Conservation (phyloP, 352 stramenopile species). For the Phytophthora aleatoria region DNA sequence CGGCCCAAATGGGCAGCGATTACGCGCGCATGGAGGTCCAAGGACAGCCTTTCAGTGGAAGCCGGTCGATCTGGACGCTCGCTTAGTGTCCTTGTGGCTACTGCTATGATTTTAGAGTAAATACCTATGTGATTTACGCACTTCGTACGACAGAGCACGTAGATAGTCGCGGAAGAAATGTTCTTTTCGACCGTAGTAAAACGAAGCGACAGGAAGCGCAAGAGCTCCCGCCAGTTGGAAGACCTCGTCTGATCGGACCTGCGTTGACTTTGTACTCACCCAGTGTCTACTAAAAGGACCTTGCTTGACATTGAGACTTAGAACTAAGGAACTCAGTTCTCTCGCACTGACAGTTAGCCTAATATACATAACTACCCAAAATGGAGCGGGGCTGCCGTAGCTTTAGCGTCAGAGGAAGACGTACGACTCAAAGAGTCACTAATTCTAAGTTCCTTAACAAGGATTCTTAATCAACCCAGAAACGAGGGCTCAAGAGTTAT, state of each 20-base stretch:
- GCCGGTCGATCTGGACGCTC: not conserved
- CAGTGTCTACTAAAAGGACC: no score
- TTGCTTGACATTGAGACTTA: no score
- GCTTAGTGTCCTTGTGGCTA: not conserved
- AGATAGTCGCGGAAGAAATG: not conserved
- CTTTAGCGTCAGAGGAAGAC: no score
- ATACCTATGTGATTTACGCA: not conserved
- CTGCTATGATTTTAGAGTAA: not conserved
- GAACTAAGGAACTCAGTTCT: no score
- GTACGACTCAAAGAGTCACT: no score
- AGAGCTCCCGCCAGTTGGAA: not conserved
- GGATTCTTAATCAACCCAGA: no score
- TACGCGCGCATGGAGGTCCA: not conserved
- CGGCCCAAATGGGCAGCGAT: not conserved
- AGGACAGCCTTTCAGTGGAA: not conserved
- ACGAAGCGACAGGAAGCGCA: not conserved
- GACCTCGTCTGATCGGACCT: not conserved
- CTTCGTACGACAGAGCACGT: not conserved
- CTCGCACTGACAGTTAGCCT: no score
- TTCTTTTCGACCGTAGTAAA: not conserved
- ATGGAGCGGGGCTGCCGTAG: no score
- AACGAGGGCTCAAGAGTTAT: no score
- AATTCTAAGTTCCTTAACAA: no score
- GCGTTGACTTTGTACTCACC: not conserved
- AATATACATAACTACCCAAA: no score